Percentiles rank a stretch among this genome's conserved stretches.
phyloP scores from a whole-genome alignment of 106 monocot species.

The Allium fistulosum region DNA sequence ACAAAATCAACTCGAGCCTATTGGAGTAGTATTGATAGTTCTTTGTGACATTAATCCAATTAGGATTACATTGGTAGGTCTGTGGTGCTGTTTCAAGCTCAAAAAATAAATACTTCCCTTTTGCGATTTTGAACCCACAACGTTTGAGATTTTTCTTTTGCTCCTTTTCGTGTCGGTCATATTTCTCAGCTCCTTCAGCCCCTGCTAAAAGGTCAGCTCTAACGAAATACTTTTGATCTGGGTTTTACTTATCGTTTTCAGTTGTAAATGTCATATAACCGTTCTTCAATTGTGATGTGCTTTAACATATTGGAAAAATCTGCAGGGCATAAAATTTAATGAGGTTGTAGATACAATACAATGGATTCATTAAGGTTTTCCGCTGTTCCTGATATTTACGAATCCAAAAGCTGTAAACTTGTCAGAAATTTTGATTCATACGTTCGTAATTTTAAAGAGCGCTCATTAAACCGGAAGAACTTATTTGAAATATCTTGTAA shows the following conservation, averaged over 20 bases:
- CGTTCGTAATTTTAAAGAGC: conserved; percentile 10
- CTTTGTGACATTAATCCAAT: not conserved
- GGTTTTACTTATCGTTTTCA: not conserved
- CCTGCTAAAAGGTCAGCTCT: conserved; percentile 1
- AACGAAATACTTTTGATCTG: not conserved
- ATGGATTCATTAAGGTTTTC: conserved; percentile 58
- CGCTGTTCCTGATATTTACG: conserved; percentile 23
- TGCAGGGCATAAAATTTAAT: not conserved
- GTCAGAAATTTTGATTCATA: conserved; percentile 2
- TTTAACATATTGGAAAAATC: not conserved
- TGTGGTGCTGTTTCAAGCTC: not conserved
- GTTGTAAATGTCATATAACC: not conserved
- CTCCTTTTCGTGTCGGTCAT: not conserved
- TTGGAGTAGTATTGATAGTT: too few relatives aligned
- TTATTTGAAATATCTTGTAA: not conserved
- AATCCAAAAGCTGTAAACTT: conserved; percentile 26
- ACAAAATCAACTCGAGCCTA: too few relatives aligned
- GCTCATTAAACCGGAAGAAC: not conserved
- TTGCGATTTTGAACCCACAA: not conserved
- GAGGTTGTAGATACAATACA: conserved; percentile 1
- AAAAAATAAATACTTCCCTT: not conserved
- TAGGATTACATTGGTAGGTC: not conserved
- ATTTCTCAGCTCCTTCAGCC: not conserved
- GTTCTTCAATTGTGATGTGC: not conserved
- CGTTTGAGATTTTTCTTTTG: not conserved